Conservation (phyloP, 139 green algal genomes). For the Haematococcus sp. region DNA sequence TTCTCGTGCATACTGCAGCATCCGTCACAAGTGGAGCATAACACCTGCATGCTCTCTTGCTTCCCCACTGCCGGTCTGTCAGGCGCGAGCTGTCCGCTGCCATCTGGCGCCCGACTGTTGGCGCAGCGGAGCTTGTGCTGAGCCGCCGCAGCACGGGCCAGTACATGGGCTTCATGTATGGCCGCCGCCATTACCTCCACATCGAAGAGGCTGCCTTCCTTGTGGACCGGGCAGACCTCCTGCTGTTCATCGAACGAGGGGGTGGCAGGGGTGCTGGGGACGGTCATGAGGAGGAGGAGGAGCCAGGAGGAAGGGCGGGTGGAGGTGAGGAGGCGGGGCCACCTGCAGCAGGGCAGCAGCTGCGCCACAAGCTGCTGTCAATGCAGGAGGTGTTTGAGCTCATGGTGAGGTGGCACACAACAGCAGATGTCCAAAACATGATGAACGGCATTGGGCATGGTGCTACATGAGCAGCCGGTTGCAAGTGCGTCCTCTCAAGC, state of each 20-base stretch:
- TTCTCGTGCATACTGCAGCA: too few relatives aligned
- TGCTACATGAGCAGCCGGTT: not conserved
- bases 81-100: slow-evolving; percentile 36
- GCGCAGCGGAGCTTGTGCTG: slow-evolving; percentile 28
- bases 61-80: not conserved
- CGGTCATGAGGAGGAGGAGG: not conserved
- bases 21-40: not conserved
- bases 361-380: slow-evolving; percentile 30
- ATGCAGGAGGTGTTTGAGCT: slow-evolving; percentile 41
- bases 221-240: slow-evolving; percentile 37
- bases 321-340: not conserved
- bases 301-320: not conserved
- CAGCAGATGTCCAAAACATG: slow-evolving; percentile 36
- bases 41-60: not conserved
- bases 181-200: slow-evolving; percentile 22
- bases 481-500: not conserved
- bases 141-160: slow-evolving; percentile 12
- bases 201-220: slow-evolving; percentile 41
- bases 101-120: slow-evolving; percentile 26
- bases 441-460: not conserved
- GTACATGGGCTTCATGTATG: slow-evolving; percentile 25
- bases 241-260: slow-evolving; percentile 29
- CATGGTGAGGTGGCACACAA: slow-evolving; percentile 30
- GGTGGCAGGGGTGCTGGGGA: not conserved
- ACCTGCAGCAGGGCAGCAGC: not conserved